These are phyloP conservation scores for Podaxis carcinomalis DNA, from an alignment of 768 basidiomycete species.

Conservation along the genomic window DNA sequence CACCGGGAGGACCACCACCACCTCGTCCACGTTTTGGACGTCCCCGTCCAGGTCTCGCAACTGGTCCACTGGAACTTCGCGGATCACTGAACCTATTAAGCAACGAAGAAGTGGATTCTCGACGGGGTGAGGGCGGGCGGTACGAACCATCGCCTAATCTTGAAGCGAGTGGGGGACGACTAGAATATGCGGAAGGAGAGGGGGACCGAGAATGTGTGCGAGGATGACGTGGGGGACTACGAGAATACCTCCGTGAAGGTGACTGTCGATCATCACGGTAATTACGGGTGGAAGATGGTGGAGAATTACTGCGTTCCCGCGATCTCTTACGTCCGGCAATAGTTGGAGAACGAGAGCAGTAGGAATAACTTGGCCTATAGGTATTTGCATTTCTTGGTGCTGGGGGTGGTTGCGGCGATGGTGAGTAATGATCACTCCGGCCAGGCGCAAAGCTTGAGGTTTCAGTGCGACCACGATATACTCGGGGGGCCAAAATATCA, in stretches of 20 bases:
- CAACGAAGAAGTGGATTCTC: background rate
- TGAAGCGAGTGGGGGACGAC: background rate
- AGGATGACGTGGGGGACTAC: conserved; percentile 1
- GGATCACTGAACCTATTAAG: conserved; percentile 3
- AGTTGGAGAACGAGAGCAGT: background rate
- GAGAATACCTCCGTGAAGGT: conserved; percentile 1
- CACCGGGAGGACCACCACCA: background rate
- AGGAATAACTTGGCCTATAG: conserved; percentile 2
- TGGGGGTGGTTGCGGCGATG: background rate
- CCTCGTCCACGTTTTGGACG: conserved; percentile 6
- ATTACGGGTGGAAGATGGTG: background rate
- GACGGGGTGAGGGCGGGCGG: background rate
- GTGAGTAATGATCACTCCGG: conserved; percentile 7
- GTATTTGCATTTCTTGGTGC: background rate
- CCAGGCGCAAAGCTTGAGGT: background rate
- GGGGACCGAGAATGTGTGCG: conserved; percentile 2
- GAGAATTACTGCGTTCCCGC: background rate
- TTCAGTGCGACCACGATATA: background rate
- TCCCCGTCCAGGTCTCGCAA: background rate
- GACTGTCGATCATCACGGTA: conserved; percentile 4
- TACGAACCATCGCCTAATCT: background rate
- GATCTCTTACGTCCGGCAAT: conserved; percentile 5
- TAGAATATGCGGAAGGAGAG: background rate
- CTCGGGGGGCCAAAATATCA: background rate
- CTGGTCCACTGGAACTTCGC: background rate